phyloP scores from a whole-genome alignment of 345 rosid species.

The Syzygium oleosum region DNA sequence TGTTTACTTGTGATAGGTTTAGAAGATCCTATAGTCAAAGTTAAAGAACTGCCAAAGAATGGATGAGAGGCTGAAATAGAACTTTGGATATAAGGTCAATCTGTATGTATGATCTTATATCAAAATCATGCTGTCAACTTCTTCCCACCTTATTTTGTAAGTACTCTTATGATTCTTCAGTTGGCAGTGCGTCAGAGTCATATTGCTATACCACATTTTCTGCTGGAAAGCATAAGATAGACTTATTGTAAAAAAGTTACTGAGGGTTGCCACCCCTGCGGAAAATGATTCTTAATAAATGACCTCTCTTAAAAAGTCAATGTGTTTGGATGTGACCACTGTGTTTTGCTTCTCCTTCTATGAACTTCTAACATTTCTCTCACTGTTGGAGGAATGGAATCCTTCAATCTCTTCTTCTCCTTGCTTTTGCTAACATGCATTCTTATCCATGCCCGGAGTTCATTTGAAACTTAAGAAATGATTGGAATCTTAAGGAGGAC shows the following conservation, averaged over 20 bases:
- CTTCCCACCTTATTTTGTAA: not conserved
- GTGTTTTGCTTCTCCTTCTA: not conserved
- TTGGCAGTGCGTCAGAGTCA: not conserved
- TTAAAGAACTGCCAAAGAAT: not conserved
- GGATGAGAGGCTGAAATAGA: not conserved
- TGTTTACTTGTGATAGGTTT: not conserved
- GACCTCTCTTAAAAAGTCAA: too few relatives aligned
- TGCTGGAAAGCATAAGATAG: not conserved
- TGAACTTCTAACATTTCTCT: too few relatives aligned
- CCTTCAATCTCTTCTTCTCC: not conserved
- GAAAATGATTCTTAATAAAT: too few relatives aligned
- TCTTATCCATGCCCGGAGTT: not conserved
- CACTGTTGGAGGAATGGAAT: not conserved
- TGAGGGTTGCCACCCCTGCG: fast-evolving
- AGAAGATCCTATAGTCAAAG: not conserved
- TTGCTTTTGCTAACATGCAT: not conserved
- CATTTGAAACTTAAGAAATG: not conserved
- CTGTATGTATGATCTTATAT: not conserved
- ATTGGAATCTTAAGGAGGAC: too few relatives aligned
- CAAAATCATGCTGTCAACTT: not conserved
- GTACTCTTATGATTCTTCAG: not conserved
- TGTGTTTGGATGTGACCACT: not conserved
- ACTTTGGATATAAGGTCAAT: not conserved
- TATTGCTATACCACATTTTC: not conserved
- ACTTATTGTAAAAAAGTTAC: not conserved